Base-by-base conservation (phyloP, 2,329 filamentous ascomycete species). In the Exserohilum turcica region DNA sequence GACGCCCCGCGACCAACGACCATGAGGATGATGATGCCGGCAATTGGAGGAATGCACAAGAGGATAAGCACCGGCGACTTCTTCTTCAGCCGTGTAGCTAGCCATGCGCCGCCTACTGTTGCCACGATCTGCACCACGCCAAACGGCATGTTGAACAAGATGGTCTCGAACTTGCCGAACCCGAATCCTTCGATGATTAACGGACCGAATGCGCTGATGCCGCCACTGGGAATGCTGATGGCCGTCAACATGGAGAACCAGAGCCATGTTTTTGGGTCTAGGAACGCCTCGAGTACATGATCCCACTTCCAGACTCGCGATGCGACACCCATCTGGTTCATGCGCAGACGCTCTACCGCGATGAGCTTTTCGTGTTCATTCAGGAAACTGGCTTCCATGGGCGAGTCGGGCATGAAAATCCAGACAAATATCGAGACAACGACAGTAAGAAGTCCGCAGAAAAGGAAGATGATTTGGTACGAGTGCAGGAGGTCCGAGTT, bases 331-430 rank as follows among this genome's bases (percentile, higher is more conserved):
- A 72, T 75, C 54, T 76, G 74, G 48, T 78, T 77, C 70, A 72
- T 73, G 3, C 74, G 61, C 15, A 78, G 60, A 6, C 84, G 76
- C 63, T 87, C 84, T 9, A 86, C 78, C 0, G 84, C 84, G 8
- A 86, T 72, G 0, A 84, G 63, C 49, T 82, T 85, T 39, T 87
- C 84, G 12, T 82, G 75, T 3, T 81, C 77, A 0, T 73, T 77
- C 2, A 87, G 75, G 43, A 86, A 87, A 16, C 80, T 82, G 1
- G 84, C 80, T 18, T 82, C 78, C 63, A 86, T 80, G 0, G 86
- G 86, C 0, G 84, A 86, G 60, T 89, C 86, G 0, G 86, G 86
- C 78, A 89, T 85, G 45, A 82, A 80, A 15, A 80, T 52, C 37
- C 49, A 77, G 5, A 88, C 79, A 10, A 81, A 63, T 0, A 76